These are phyloP conservation scores for Monilinia fructigena DNA, from an alignment of 2,329 filamentous ascomycete species.

Conservation along the genomic window DNA sequence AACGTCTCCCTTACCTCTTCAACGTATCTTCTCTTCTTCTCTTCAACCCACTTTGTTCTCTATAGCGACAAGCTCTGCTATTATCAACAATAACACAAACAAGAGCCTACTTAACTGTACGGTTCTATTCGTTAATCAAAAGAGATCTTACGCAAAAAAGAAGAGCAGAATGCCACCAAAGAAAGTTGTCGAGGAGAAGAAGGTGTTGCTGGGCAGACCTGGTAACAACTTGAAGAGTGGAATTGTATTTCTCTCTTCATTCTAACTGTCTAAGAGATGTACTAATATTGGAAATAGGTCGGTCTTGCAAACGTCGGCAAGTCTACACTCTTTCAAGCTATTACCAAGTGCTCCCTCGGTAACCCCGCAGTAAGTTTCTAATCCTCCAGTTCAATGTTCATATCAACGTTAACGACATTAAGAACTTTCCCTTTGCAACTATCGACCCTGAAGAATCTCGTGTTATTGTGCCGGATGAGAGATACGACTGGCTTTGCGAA, in stretches of 20 bases:
- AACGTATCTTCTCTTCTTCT: conserved; percentile 50
- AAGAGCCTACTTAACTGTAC: conserved; percentile 41
- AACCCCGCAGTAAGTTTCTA: conserved; percentile 79
- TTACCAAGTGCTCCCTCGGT: conserved; percentile 95
- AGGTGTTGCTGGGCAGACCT: conserved; percentile 91
- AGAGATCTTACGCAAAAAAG: conserved; percentile 57
- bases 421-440: conserved; percentile 98
- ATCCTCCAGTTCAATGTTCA: conserved; percentile 31
- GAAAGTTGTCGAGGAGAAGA: conserved; percentile 88
- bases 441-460: conserved; percentile 98
- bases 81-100: conserved; percentile 32
- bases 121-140: conserved; percentile 46
- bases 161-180: conserved; percentile 77
- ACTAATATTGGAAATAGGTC: conserved; percentile 58
- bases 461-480: conserved; percentile 92
- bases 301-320: conserved; percentile 99
- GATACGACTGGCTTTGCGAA: conserved; percentile 91
- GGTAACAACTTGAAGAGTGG: conserved; percentile 99
- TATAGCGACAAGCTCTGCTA: conserved; percentile 50
- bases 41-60: conserved; percentile 53
- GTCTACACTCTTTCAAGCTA: conserved; percentile 98
- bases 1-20: conserved; percentile 38
- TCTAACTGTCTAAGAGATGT: not conserved
- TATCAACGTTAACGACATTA: conserved; percentile 31
- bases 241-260: conserved; percentile 66